A percentile compares a stretch with the other conserved stretches of the same genome.
phyloP scores from a whole-genome alignment of 176 grass and related monocot species.

The Microstegium vimineum region DNA sequence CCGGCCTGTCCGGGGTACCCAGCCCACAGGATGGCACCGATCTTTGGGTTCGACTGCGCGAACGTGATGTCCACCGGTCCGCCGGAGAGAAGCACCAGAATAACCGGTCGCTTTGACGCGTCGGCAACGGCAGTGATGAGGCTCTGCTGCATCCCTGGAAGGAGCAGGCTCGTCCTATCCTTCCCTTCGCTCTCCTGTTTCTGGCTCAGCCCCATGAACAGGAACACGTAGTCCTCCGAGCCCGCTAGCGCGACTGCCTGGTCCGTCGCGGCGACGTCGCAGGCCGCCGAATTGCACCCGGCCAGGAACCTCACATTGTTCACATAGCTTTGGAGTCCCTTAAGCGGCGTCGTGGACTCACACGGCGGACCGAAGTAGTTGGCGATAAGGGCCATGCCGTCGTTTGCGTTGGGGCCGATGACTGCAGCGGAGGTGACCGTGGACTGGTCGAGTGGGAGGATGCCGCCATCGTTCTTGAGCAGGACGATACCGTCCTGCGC shows the following conservation, averaged over 20 bases:
- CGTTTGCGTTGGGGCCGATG: constrained; percentile 63
- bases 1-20: constrained; percentile 70
- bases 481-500: constrained; percentile 76
- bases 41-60: constrained; percentile 44
- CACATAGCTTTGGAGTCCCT: constrained; percentile 16
- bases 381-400: constrained; percentile 24
- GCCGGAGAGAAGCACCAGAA: constrained; percentile 59
- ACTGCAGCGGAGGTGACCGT: constrained; percentile 20
- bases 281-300: constrained; percentile 33
- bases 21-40: constrained; percentile 56
- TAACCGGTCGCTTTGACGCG: constrained; percentile 46
- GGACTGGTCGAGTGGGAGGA: constrained; percentile 35
- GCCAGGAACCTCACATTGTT: constrained; percentile 20
- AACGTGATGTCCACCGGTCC: constrained; percentile 67
- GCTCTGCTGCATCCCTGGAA: constrained; percentile 54
- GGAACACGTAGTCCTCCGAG: constrained; percentile 35
- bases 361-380: constrained; percentile 74
- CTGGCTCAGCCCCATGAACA: constrained; percentile 60
- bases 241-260: constrained; percentile 4
- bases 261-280: neutral
- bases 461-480: constrained; percentile 44
- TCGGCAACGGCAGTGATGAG: constrained; percentile 54
- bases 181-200: constrained; percentile 60
- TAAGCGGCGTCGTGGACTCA: constrained; percentile 17
- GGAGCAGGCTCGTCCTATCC: constrained; percentile 48